Conservation (phyloP, 73 alveolate genomes). For the Breviolum minutum region DNA sequence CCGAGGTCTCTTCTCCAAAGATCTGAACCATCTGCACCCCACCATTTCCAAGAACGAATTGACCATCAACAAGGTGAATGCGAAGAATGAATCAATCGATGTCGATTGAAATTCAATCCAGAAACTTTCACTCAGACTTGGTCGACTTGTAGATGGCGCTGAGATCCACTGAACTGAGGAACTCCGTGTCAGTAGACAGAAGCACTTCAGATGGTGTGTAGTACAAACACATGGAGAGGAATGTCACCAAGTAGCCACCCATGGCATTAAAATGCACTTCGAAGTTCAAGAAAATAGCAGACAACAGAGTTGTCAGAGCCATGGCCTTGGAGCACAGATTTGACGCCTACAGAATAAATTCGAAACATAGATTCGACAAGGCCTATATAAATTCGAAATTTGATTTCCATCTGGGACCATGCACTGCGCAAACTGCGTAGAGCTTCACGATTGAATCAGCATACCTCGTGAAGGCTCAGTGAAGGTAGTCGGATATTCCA, state of each 20-base stretch:
- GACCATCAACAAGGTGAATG: too few relatives aligned
- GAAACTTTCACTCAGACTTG: neutral
- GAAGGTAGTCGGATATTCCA: too few relatives aligned
- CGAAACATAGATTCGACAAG: too few relatives aligned
- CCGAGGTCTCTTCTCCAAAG: too few relatives aligned
- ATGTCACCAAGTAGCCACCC: slow-evolving; percentile 74
- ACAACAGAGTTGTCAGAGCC: slow-evolving; percentile 57
- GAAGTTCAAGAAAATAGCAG: slow-evolving; percentile 27
- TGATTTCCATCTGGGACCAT: neutral
- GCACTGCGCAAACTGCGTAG: slow-evolving; percentile 55
- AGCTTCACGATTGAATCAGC: slow-evolving; percentile 88
- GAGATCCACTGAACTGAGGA: slow-evolving; percentile 9
- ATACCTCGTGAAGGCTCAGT: neutral
- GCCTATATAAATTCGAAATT: neutral
- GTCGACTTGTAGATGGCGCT: neutral
- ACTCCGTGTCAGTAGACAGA: slow-evolving; percentile 42
- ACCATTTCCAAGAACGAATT: too few relatives aligned
- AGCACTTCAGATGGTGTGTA: slow-evolving; percentile 57
- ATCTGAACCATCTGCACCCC: too few relatives aligned
- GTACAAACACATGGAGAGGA: slow-evolving; percentile 78
- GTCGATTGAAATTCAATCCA: too few relatives aligned
- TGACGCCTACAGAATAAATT: too few relatives aligned
- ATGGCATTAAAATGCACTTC: slow-evolving; percentile 36
- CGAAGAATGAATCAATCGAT: too few relatives aligned
- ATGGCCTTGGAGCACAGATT: slow-evolving; percentile 33